phyloP scores from a whole-genome alignment of 2,329 filamentous ascomycete species.

The Decorospora gaudefroyi region DNA sequence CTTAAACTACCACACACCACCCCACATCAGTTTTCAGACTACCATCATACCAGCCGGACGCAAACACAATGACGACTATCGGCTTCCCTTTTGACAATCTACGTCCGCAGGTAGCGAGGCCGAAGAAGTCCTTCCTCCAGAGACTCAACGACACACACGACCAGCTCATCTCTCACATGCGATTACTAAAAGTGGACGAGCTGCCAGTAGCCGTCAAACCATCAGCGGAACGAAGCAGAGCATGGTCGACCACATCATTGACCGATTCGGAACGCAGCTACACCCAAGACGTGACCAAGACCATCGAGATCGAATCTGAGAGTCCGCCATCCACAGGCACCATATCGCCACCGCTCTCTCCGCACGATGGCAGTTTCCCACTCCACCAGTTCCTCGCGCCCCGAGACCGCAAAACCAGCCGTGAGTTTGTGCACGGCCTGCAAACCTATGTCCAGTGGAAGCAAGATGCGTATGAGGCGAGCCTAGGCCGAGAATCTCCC shows the following conservation, averaged over 20 bases:
- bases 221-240: conserved; percentile 6
- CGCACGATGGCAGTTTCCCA: conserved; percentile 9
- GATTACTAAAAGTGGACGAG: conserved; percentile 11
- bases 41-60: not conserved
- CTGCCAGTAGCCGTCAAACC: not conserved
- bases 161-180: conserved; percentile 17
- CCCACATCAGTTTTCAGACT: not conserved
- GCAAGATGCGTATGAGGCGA: conserved; percentile 12
- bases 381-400: conserved; percentile 10
- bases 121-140: conserved; percentile 23
- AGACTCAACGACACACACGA: conserved; percentile 19
- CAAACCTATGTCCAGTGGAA: conserved; percentile 16
- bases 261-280: conserved; percentile 11
- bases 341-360: conserved; percentile 8
- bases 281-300: conserved; percentile 6
- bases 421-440: conserved; percentile 10
- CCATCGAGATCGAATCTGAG: conserved; percentile 5
- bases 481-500: not conserved
- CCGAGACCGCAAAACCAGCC: conserved; percentile 11
- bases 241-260: conserved; percentile 8
- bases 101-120: conserved; percentile 10
- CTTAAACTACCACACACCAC: conserved; percentile 8
- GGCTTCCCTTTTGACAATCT: conserved; percentile 16
- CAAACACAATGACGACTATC: conserved; percentile 18
- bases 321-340: conserved; percentile 2